Evolutionary conservation across 176 grass and related monocot species (phyloP).

Genomic region (Lolium rigidum): DNA sequence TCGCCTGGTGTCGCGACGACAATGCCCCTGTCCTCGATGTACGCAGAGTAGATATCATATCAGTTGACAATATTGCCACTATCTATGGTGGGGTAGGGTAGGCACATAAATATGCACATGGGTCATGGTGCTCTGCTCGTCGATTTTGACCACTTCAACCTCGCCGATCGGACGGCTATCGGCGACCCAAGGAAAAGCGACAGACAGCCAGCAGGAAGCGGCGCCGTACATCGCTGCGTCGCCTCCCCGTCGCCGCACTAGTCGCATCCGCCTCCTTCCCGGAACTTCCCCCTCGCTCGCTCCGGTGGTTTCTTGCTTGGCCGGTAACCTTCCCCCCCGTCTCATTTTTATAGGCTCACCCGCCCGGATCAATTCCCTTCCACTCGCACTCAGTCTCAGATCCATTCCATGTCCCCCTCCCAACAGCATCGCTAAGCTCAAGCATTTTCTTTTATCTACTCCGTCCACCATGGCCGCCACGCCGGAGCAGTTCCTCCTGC

Average conservation of each 20-base stretch:
- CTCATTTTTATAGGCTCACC: neutral
- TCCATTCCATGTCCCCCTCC: conserved; percentile 25
- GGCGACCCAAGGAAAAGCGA: neutral
- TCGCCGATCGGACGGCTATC: neutral
- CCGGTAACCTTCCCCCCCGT: neutral
- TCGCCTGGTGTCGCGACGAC: neutral
- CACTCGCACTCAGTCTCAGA: neutral
- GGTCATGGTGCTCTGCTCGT: neutral
- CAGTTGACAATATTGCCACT: neutral
- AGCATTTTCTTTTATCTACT: neutral
- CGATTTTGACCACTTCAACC: conserved; percentile 17
- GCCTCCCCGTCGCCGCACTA: neutral
- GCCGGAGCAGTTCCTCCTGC: conserved; percentile 46
- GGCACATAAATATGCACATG: neutral
- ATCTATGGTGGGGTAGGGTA: neutral
- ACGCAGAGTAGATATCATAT: too few relatives aligned
- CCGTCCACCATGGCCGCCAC: conserved; percentile 38
- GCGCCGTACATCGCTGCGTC: neutral
- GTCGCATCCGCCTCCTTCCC: neutral
- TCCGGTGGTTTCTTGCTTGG: neutral
- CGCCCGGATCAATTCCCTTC: neutral
- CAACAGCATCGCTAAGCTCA: neutral
- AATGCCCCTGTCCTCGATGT: neutral
- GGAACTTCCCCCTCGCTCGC: conserved; percentile 3
- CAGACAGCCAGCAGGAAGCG: neutral